phyloP scores from a whole-genome alignment of 2,329 filamentous ascomycete species.

The Blastomyces percursus region DNA sequence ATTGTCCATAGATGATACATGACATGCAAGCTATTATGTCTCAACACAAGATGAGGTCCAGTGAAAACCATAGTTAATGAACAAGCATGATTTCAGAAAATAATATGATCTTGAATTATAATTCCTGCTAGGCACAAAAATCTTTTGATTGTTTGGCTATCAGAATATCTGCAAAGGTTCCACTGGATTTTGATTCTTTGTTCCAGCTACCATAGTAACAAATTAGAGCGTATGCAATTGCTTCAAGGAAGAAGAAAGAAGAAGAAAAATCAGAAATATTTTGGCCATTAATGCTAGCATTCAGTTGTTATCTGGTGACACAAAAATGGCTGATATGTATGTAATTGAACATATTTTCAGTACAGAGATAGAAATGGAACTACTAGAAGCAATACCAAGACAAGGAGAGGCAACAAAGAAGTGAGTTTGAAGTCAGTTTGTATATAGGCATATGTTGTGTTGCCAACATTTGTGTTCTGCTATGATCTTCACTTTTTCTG shows the following conservation, averaged over 20 bases:
- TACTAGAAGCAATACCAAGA: too few relatives aligned
- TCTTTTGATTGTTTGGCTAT: background rate
- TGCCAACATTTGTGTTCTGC: background rate
- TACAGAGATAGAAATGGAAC: background rate
- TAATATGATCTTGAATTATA: background rate
- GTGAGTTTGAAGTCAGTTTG: background rate
- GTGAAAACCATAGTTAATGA: background rate
- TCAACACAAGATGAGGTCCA: background rate
- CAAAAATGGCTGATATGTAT: too few relatives aligned
- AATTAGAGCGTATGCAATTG: background rate
- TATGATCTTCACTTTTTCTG: background rate
- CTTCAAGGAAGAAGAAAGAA: background rate
- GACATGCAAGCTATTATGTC: too few relatives aligned
- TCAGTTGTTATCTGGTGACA: too few relatives aligned
- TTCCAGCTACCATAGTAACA: background rate
- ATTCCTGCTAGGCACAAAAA: background rate
- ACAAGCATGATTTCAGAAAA: background rate
- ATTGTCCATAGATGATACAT: background rate
- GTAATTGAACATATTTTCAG: background rate
- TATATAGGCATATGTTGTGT: background rate
- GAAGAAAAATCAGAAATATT: background rate
- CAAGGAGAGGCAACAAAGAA: background rate
- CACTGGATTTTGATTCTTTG: background rate
- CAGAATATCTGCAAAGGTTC: background rate
- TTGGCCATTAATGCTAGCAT: too few relatives aligned